Evolutionary conservation across 352 stramenopile species (phyloP), one percentile per base, ranked within the genome.

Genomic region (Globisporangium takayamanum): DNA sequence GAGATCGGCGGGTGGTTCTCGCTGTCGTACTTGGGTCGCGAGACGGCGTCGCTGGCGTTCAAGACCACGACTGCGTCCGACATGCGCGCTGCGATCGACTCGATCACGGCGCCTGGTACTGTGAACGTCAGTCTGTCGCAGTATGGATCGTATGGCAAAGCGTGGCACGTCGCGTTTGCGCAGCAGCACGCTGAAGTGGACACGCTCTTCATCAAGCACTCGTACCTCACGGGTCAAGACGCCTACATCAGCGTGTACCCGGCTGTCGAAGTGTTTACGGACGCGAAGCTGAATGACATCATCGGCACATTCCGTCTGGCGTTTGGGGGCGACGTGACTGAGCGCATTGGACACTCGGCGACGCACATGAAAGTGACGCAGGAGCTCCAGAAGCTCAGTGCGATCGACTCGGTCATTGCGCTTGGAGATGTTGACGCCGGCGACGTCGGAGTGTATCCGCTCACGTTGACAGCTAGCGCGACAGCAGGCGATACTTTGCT

Each of bases 81-180:
- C 30, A 81, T 98, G 67, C 86, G 89, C 7, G 79, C 77, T 16
- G 90, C 88, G 2, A 83, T 99, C 22, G 79, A 98, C 54, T 79
- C 74, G 0, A 86, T 98, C 58, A 98, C 76, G 15, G 52, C 53
- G 16, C 46, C 60, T 18, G 82, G 85, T n/a, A 78, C 72, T 8
- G 92, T 98, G 14, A 84, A 95, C 41, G 90, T 98, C 0, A 88
- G 68, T 44, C 52, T 84, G 25, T 84, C 68, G 28, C 68, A 76
- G 42, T 88, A 87, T 26, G 78, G 82, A 1, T 59, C 72, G 7
- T 75, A 88, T 8, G 94, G 90, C 6, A 82, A 83, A 51, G 72
- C 80, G 4, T 99, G 95, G 94, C 68, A 89, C 16, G 75, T 98
- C 33, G 98, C 94, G 8, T 99, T 98, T 62, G 55, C 71, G 22